Conservation (phyloP, 768 basidiomycete genomes). For the Leccinum boreale region DNA sequence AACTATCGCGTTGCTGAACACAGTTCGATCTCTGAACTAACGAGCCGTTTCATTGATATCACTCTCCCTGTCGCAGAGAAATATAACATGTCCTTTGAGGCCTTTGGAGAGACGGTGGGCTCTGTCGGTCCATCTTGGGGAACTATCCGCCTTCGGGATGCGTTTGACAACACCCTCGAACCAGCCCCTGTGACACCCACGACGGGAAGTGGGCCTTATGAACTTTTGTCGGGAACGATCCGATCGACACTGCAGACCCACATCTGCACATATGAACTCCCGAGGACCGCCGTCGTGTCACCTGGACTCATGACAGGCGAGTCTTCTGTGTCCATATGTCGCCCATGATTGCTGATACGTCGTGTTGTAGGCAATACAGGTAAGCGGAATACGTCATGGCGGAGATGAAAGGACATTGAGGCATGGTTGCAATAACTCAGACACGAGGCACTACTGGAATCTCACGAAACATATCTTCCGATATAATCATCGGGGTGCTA, state of each 20-base stretch:
- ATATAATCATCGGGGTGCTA: constrained; percentile 34
- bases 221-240: constrained; percentile 43
- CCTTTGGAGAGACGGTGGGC: constrained; percentile 37
- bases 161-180: constrained; percentile 31
- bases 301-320: constrained; percentile 32
- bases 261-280: constrained; percentile 23
- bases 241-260: constrained; percentile 35
- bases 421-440: constrained; percentile 21
- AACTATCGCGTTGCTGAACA: constrained; percentile 36
- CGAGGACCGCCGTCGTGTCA: constrained; percentile 30
- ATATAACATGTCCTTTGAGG: constrained; percentile 40
- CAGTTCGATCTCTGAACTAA: constrained; percentile 19
- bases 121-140: constrained; percentile 30
- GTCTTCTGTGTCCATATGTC: background rate
- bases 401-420: constrained; percentile 20
- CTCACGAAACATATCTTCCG: constrained; percentile 47
- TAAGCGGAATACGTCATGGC: constrained; percentile 13
- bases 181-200: constrained; percentile 45
- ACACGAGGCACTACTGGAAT: constrained; percentile 45
- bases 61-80: constrained; percentile 20
- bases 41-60: constrained; percentile 9
- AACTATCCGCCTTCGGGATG: constrained; percentile 36
- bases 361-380: constrained; percentile 21
- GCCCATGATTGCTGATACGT: background rate
- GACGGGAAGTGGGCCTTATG: constrained; percentile 34